Percentiles rank a stretch among this genome's conserved stretches.
These are phyloP conservation scores for Conticribra guillardii DNA, from an alignment of 108 stramenopile genomes.

Conservation along the genomic window DNA sequence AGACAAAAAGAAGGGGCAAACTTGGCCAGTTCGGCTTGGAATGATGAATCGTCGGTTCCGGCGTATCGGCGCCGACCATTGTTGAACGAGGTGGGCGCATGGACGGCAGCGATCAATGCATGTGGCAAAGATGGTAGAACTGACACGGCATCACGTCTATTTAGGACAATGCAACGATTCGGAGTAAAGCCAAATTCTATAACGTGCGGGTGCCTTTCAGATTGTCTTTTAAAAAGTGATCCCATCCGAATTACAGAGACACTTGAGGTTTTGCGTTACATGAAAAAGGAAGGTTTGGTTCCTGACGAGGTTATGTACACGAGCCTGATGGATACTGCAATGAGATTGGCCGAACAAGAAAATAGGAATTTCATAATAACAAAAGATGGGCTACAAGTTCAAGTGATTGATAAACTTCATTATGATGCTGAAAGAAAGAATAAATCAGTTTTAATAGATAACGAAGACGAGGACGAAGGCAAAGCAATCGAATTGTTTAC, in stretches of 20 bases:
- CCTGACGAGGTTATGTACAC: conserved; percentile 90
- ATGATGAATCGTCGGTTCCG: too few species aligned
- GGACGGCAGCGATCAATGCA: conserved; percentile 87
- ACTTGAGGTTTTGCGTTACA: conserved; percentile 77
- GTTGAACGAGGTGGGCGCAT: conserved; percentile 79
- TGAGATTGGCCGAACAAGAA: conserved; percentile 60
- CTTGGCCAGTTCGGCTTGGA: conserved; percentile 5
- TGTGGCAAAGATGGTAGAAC: conserved; percentile 82
- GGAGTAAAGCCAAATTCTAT: conserved; percentile 77
- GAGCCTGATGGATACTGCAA: conserved; percentile 74
- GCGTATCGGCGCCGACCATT: conserved; percentile 30
- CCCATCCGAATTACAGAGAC: conserved; percentile 63
- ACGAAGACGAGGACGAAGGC: too few species aligned
- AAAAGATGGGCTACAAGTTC: conserved; percentile 38
- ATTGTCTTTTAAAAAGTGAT: conserved; percentile 57
- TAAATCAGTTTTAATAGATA: too few species aligned
- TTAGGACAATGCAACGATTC: conserved; percentile 74
- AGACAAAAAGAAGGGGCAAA: conserved; percentile 49
- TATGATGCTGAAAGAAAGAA: too few species aligned
- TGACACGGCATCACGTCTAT: conserved; percentile 74
- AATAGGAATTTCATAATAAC: conserved; percentile 38
- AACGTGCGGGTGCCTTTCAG: conserved; percentile 79
- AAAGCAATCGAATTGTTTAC: conserved; percentile 82
- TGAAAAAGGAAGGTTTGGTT: conserved; percentile 71
- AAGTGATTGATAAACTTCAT: conserved; percentile 36